A percentile compares a stretch with the other conserved stretches of the same genome.
These are phyloP conservation scores for Penicillium chermesinum DNA, from an alignment of 495 filamentous ascomycete genomes.

Conservation along the genomic window DNA sequence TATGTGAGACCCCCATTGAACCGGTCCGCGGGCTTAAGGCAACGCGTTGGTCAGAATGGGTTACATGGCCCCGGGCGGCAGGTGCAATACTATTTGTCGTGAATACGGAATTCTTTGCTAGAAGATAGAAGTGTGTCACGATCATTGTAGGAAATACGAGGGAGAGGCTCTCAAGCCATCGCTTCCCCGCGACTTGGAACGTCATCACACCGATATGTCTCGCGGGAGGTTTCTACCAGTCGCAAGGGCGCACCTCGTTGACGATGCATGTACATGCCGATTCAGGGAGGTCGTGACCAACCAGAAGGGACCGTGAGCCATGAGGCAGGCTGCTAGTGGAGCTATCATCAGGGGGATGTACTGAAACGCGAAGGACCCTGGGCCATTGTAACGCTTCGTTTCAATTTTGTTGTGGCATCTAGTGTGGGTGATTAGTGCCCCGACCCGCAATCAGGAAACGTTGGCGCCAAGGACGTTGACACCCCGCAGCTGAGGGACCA, in stretches of 20 bases:
- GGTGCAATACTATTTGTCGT: background rate
- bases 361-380: conserved; percentile 12
- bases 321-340: conserved; percentile 5
- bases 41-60: background rate
- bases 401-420: conserved; percentile 6
- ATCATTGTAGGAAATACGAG: no score
- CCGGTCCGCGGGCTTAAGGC: background rate
- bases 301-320: background rate
- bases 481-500: conserved; percentile 8
- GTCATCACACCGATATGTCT: background rate
- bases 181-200: background rate
- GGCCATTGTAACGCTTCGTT: conserved; percentile 8
- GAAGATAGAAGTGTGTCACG: no score
- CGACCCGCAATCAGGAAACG: conserved; percentile 11
- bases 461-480: conserved; percentile 13
- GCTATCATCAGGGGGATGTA: conserved; percentile 4
- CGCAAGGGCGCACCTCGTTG: background rate
- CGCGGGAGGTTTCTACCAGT: background rate
- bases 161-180: no score
- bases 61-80: background rate
- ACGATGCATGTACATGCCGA: conserved; percentile 10
- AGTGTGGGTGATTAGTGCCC: conserved; percentile 13
- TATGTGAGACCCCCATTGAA: background rate
- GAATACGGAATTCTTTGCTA: no score
- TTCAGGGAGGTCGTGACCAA: background rate